Conservation (phyloP, 805 yeast species). For the Saturnispora sekii region DNA sequence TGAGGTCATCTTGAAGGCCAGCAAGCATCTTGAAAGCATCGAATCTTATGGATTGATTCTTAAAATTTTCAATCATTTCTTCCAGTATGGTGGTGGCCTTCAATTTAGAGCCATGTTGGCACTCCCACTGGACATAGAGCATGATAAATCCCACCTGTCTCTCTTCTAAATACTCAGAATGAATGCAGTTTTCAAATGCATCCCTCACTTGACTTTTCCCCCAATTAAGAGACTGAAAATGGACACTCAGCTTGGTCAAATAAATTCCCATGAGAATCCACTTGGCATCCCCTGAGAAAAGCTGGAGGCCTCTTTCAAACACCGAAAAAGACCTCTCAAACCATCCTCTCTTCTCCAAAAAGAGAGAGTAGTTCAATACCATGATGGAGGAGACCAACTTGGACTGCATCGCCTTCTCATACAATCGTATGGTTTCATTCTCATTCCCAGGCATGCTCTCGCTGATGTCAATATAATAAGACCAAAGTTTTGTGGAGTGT, state of each 20-base stretch:
- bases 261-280: conserved; percentile 69
- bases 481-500: conserved; percentile 61
- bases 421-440: conserved; percentile 31
- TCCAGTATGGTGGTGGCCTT: conserved; percentile 41
- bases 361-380: conserved; percentile 56
- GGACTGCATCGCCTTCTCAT: conserved; percentile 44
- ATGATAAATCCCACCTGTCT: conserved; percentile 30
- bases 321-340: conserved; percentile 45
- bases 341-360: conserved; percentile 39
- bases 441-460: conserved; percentile 42
- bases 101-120: conserved; percentile 38
- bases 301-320: conserved; percentile 58
- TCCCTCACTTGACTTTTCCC: conserved; percentile 54
- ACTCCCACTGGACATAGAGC: conserved; percentile 56
- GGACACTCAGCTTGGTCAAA: conserved; percentile 38
- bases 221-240: conserved; percentile 24
- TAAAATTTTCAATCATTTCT: conserved; percentile 29
- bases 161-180: conserved; percentile 10
- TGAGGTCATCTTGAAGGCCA: conserved; percentile 29
- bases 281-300: conserved; percentile 51
- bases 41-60: conserved; percentile 23
- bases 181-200: conserved; percentile 59
- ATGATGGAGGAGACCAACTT: conserved; percentile 62
- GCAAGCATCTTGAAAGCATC: conserved; percentile 37
- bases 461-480: conserved; percentile 57